Percentiles rank a stretch among this genome's conserved stretches.
phyloP scores from a whole-genome alignment of 768 basidiomycete species.

The Hypholoma fasciculare region DNA sequence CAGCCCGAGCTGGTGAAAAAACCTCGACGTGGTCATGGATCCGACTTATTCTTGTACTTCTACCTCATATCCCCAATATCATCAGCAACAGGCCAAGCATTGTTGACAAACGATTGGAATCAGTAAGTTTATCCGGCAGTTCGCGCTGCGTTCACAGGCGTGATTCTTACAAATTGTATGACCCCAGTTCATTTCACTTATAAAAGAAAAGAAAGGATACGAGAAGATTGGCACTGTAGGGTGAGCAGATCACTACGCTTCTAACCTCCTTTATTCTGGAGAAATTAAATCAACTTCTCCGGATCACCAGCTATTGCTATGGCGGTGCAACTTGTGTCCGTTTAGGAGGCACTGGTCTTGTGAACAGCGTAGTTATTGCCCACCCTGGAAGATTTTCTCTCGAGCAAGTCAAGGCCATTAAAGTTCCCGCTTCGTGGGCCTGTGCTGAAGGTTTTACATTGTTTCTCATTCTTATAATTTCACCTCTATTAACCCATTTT shows the following conservation, averaged over 20 bases:
- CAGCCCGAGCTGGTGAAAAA: slow-evolving; percentile 33
- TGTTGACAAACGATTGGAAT: slow-evolving; percentile 28
- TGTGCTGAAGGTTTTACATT: slow-evolving; percentile 39
- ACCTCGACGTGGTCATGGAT: slow-evolving; percentile 26
- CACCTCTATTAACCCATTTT: neutral
- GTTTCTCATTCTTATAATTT: neutral
- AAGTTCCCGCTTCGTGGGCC: slow-evolving; percentile 38
- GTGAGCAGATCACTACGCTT: slow-evolving; percentile 19
- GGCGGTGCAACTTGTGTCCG: slow-evolving; percentile 40
- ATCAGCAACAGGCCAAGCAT: slow-evolving; percentile 33
- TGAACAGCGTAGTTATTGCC: slow-evolving; percentile 40
- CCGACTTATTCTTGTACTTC: slow-evolving; percentile 21
- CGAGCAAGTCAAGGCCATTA: slow-evolving; percentile 35
- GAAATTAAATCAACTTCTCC: neutral
- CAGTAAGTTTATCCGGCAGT: slow-evolving; percentile 20
- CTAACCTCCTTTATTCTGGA: neutral
- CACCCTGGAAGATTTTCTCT: slow-evolving; percentile 39
- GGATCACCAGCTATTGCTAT: slow-evolving; percentile 37
- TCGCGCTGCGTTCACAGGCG: slow-evolving; percentile 3
- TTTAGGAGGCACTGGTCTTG: slow-evolving; percentile 32
- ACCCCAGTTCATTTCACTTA: slow-evolving; percentile 34
- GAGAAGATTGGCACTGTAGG: slow-evolving; percentile 44
- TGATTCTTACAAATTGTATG: neutral
- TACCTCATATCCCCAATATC: slow-evolving; percentile 25
- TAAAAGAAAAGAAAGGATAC: slow-evolving; percentile 41